Evolutionary conservation across 345 rosid genomes (phyloP).

Genomic region (Salix koriyanagi): DNA sequence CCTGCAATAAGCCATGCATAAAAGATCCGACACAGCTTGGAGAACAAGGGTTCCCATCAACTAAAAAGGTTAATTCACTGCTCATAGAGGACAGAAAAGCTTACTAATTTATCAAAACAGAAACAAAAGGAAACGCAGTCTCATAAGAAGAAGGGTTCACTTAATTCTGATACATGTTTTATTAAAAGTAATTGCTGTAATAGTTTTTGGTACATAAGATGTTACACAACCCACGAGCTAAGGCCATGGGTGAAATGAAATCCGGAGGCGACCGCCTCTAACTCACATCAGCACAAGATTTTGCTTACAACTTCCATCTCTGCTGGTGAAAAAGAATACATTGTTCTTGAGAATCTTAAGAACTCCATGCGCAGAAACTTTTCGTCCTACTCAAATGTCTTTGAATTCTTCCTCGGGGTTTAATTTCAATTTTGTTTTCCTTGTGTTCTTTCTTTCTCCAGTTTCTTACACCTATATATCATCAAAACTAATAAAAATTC

Average conservation of each 20-base stretch:
- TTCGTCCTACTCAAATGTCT: slow-evolving; percentile 21
- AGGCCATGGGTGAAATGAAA: neutral
- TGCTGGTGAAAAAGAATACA: slow-evolving; percentile 5
- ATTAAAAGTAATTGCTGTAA: slow-evolving; percentile 6
- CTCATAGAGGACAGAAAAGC: neutral
- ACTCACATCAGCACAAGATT: slow-evolving; percentile 2
- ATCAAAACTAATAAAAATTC: slow-evolving; percentile 21
- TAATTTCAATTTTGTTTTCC: neutral
- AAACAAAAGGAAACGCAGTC: neutral
- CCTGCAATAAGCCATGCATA: neutral
- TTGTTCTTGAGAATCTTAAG: neutral
- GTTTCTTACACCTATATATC: slow-evolving; percentile 14
- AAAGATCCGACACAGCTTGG: neutral
- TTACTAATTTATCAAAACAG: neutral
- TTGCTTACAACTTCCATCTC: slow-evolving; percentile 4
- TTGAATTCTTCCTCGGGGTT: neutral
- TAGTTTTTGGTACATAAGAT: slow-evolving; percentile 16
- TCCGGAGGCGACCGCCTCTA: neutral
- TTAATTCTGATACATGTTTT: neutral
- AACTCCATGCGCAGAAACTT: slow-evolving; percentile 19
- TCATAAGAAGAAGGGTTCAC: neutral
- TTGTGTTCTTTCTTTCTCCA: neutral
- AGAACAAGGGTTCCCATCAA: neutral
- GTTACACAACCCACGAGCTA: slow-evolving; percentile 11
- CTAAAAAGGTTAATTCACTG: neutral